Base-by-base conservation (phyloP, 352 stramenopile genomes). In the Globisporangium cederbergense region DNA sequence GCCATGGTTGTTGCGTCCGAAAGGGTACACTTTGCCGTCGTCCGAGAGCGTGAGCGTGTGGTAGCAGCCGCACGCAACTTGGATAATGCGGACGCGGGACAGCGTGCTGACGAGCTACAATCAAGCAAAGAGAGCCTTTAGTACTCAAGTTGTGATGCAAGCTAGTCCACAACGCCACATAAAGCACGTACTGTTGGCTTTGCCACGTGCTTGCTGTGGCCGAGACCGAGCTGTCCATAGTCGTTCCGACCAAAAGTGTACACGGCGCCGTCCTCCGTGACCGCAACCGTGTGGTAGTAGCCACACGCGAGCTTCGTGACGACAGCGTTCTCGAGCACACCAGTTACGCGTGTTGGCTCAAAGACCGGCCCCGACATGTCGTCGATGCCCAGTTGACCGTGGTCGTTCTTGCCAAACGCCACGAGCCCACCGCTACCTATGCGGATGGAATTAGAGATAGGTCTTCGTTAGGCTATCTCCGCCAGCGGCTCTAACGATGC, bases 1-100 rank as follows among this genome's bases (percentile, higher is more conserved):
- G 1, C 93, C 93, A 70, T 98, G 93, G 61, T 98, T 97, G 68
- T 98, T 98, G 36, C 93, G 76, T 25, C 93, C 93, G 71, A 97
- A 98, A 20, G 96, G 93, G 60, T 93, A 95, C 45, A 96, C 87
- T 65, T 89, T 90, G 9, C 87, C 89, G 36, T 93, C 79, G n/a
- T 92, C 83, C 16, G 83, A 91, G 34, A 96, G 79, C 3, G 78
- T 64, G 11, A 96, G 75, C 25, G 84, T 96, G 72, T 96, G 89
- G 55, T 95, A 96, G 68, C 86, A 94, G 20, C 89, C 89, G 32
- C 87, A 96, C 30, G 87, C 78, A 20, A 93, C 79, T 38, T 91
- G 78, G n/a, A 81, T 68, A 54, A 94, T 82, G 13, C 76, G 78
- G 28, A 88, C 68, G 3, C 81, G 75, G 3, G 60, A 68, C 22